Evolutionary conservation across 371 early-diverging fungal species (phyloP).

Genomic region (Mortierella sp.): DNA sequence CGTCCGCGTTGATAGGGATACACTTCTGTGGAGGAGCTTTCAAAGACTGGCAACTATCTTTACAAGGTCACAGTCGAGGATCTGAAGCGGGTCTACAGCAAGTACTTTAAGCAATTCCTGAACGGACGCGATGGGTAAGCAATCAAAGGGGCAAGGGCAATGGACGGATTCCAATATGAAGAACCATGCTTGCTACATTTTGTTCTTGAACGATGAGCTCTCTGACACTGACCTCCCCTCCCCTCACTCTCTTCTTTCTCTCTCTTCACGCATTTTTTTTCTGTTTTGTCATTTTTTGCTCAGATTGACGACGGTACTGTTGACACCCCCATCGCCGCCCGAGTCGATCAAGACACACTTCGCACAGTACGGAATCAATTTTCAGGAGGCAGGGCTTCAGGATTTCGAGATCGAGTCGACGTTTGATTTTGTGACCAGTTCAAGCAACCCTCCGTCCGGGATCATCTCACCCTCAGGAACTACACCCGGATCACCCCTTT

Average conservation of each 20-base stretch:
- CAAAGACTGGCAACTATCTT: constrained; percentile 43
- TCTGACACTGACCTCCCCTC: too few relatives aligned
- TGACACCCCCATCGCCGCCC: constrained; percentile 53
- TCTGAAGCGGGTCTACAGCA: constrained; percentile 61
- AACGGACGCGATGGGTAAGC: constrained; percentile 48
- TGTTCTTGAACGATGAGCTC: too few relatives aligned
- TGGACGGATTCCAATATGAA: too few relatives aligned
- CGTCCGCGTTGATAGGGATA: constrained; percentile 24
- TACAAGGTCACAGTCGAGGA: constrained; percentile 62
- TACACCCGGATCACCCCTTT: constrained; percentile 29
- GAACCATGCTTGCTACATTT: too few relatives aligned
- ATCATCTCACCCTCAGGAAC: constrained; percentile 36
- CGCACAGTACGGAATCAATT: constrained; percentile 49
- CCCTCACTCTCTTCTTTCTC: too few relatives aligned
- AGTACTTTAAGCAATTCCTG: constrained; percentile 67
- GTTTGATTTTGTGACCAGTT: constrained; percentile 36
- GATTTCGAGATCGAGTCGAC: constrained; percentile 55
- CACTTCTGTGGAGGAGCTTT: constrained; percentile 37
- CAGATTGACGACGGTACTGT: constrained; percentile 46
- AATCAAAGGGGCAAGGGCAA: too few relatives aligned
- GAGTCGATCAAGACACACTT: constrained; percentile 56
- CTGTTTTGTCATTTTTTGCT: background rate
- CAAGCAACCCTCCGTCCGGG: constrained; percentile 19
- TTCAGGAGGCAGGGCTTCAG: constrained; percentile 37
- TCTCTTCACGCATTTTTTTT: background rate